These are phyloP conservation scores for Pharnaceum exiguum DNA, from an alignment of 148 eudicot species.

Conservation along the genomic window DNA sequence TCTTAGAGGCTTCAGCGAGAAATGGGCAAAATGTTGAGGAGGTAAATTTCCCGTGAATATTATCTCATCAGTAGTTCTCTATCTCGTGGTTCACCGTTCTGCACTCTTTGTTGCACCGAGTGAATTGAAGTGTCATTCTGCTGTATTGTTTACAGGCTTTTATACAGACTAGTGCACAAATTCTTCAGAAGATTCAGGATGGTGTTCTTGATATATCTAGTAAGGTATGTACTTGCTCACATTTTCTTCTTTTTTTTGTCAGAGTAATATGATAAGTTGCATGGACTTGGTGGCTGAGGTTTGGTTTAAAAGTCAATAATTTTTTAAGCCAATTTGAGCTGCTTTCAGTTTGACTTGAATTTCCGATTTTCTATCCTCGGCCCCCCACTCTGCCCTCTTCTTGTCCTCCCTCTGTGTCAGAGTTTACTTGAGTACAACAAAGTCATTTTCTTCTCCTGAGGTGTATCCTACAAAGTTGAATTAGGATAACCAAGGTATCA, in stretches of 20 bases:
- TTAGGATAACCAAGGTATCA: too few relatives aligned
- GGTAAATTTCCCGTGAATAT: conserved; percentile 23
- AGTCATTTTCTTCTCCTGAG: too few relatives aligned
- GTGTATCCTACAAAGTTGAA: too few relatives aligned
- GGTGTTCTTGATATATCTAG: conserved; percentile 66
- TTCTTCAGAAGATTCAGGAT: conserved; percentile 61
- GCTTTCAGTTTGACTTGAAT: too few relatives aligned
- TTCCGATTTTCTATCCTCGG: too few relatives aligned
- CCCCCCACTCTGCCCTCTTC: too few relatives aligned
- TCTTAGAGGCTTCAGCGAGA: conserved; percentile 73
- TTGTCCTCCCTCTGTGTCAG: too few relatives aligned
- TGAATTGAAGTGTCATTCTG: not conserved
- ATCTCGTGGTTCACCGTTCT: not conserved
- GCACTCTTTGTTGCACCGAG: not conserved
- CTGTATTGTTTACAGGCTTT: conserved; percentile 42
- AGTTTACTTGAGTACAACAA: too few relatives aligned
- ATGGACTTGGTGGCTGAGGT: not conserved
- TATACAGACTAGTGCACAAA: conserved; percentile 45
- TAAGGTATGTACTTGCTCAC: conserved; percentile 39
- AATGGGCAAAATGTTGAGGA: conserved; percentile 72
- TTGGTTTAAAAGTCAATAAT: too few relatives aligned
- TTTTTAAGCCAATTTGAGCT: too few relatives aligned
- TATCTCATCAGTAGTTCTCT: not conserved
- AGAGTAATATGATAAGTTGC: too few relatives aligned
- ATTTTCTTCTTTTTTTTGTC: not conserved